phyloP scores from a whole-genome alignment of 1,139 yeast genomes.

The Geotrichum phurueaensis region DNA sequence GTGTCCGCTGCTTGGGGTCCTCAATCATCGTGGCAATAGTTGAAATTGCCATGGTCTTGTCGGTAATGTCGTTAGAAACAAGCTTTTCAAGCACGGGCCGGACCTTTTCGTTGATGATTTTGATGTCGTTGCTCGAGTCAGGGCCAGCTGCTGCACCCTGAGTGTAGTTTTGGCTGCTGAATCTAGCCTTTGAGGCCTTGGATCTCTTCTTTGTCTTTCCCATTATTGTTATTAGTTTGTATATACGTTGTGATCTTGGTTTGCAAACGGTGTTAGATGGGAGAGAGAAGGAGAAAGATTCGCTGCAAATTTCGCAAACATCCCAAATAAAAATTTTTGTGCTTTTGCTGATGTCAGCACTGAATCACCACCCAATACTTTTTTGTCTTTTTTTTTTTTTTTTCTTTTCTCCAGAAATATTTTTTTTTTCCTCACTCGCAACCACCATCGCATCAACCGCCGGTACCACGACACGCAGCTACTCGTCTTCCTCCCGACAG shows the following conservation, averaged over 20 bases:
- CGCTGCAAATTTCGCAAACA: neutral
- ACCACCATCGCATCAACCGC: neutral
- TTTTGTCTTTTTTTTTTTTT: neutral
- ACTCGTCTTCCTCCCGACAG: no score
- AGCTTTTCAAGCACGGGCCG: conserved; percentile 64
- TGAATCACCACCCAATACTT: neutral
- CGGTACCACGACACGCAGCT: neutral
- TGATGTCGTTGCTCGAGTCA: conserved; percentile 41
- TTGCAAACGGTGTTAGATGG: no score
- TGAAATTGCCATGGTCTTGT: conserved; percentile 69
- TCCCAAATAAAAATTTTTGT: neutral
- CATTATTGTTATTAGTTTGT: conserved; percentile 41
- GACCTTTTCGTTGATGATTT: conserved; percentile 51
- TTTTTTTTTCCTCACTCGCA: neutral
- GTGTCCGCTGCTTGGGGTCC: conserved; percentile 55
- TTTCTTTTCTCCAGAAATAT: neutral
- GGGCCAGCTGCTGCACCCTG: conserved; percentile 29
- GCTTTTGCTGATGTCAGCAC: neutral
- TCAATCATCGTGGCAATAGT: conserved; percentile 69
- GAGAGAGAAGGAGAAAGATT: neutral
- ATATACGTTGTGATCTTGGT: no score
- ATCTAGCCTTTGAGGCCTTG: conserved; percentile 45
- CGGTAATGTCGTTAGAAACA: conserved; percentile 58
- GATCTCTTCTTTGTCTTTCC: conserved; percentile 71
- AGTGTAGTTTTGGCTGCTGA: conserved; percentile 29